phyloP scores from a whole-genome alignment of 169 alveolate species.

The Cryptosporidium bovis region DNA sequence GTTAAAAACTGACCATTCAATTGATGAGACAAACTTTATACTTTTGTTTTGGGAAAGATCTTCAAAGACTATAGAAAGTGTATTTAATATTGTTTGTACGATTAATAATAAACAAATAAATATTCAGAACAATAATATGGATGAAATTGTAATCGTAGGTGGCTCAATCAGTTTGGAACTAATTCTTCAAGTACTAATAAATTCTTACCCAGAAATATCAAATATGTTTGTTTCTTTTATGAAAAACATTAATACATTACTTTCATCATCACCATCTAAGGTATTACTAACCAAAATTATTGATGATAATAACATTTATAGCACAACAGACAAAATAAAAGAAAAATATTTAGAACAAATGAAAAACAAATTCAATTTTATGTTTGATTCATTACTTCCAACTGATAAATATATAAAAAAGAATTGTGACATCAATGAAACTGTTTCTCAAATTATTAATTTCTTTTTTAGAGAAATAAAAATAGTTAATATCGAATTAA shows the following conservation, averaged over 20 bases:
- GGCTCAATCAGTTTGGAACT: slow-evolving; percentile 29
- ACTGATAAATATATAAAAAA: slow-evolving; percentile 1
- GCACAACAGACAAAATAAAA: slow-evolving; percentile 15
- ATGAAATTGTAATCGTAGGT: background rate
- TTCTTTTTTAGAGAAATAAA: background rate
- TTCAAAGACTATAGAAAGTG: background rate
- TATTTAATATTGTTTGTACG: slow-evolving; percentile 47
- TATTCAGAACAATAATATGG: background rate
- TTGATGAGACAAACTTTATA: slow-evolving; percentile 23
- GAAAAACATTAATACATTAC: slow-evolving; percentile 20
- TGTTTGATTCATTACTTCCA: slow-evolving; percentile 27
- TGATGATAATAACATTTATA: background rate
- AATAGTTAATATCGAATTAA: background rate
- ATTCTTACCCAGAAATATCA: slow-evolving; percentile 55
- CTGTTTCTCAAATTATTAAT: slow-evolving; percentile 12
- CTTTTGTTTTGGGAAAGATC: slow-evolving; percentile 36
- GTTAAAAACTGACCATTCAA: background rate
- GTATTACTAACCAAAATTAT: background rate
- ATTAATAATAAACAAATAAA: slow-evolving; percentile 34
- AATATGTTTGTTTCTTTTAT: slow-evolving; percentile 7
- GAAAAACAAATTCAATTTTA: background rate
- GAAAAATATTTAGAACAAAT: slow-evolving; percentile 16
- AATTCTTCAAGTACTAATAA: slow-evolving; percentile 38
- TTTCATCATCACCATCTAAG: slow-evolving; percentile 10
- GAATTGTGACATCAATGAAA: background rate